phyloP scores from a whole-genome alignment of 208 protist genomes.

The Trypanosoma boissoni region DNA sequence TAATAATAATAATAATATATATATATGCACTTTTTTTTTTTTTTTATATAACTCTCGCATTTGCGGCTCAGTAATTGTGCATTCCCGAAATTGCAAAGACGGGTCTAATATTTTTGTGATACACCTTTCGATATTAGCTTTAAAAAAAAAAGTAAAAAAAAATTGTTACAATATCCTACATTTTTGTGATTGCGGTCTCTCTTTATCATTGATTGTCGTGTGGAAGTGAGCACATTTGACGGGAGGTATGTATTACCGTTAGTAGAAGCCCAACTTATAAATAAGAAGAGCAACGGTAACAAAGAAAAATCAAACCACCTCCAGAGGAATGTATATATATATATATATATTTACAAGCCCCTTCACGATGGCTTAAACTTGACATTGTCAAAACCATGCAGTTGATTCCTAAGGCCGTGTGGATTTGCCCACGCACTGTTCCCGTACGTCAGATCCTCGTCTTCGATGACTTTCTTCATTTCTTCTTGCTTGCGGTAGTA shows the following conservation, averaged over 20 bases:
- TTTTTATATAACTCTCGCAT: constrained; percentile 1
- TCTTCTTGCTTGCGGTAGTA: constrained; percentile 93
- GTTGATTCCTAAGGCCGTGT: constrained; percentile 80
- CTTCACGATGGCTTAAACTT: constrained; percentile 38
- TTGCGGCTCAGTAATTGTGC: neutral
- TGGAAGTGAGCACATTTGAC: too few species aligned
- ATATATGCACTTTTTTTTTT: neutral
- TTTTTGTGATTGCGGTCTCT: too few species aligned
- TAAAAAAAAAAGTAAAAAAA: too few species aligned
- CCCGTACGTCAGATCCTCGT: constrained; percentile 85
- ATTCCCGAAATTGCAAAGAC: neutral
- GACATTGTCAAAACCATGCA: constrained; percentile 77
- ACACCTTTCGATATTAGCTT: too few species aligned
- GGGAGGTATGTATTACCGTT: too few species aligned
- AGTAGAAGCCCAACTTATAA: too few species aligned
- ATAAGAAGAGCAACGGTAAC: too few species aligned
- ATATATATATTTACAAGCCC: neutral
- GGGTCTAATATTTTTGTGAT: too few species aligned
- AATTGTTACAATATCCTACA: too few species aligned
- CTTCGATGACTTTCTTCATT: constrained; percentile 90
- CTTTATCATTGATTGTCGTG: too few species aligned
- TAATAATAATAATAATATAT: constrained; percentile 6
- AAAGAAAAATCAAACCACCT: neutral
- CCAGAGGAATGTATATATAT: neutral
- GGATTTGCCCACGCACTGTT: constrained; percentile 92